Evolutionary conservation across 306 rosid genomes (phyloP).

Genomic region (Cucumis hystrix): DNA sequence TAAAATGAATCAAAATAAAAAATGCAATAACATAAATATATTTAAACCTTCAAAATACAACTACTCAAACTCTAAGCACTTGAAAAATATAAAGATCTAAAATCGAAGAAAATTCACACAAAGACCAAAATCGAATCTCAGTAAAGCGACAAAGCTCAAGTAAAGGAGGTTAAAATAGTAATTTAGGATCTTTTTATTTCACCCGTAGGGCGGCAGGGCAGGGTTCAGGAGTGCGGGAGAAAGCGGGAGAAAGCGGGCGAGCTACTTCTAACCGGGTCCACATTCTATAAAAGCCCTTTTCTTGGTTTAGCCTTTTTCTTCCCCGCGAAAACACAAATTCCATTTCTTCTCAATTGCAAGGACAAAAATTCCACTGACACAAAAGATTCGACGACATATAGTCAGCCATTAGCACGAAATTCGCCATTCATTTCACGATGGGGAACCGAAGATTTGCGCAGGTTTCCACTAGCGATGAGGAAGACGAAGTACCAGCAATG

Average conservation of each 20-base stretch:
- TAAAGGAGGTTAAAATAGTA: background rate
- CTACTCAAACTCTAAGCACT: too few species aligned
- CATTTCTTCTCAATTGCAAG: background rate
- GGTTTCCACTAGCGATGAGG: slow-evolving; percentile 69
- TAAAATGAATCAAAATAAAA: too few species aligned
- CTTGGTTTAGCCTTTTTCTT: background rate
- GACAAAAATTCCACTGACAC: background rate
- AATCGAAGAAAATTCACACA: too few species aligned
- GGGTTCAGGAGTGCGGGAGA: background rate
- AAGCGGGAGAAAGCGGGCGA: background rate
- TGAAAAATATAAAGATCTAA: too few species aligned
- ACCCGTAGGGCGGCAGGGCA: background rate
- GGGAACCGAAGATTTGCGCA: slow-evolving; percentile 62
- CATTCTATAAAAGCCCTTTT: background rate
- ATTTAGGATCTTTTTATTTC: background rate
- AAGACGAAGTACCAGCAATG: slow-evolving; percentile 30
- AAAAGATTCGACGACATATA: background rate
- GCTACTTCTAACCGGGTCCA: background rate
- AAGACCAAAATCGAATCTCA: too few species aligned
- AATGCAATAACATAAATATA: too few species aligned
- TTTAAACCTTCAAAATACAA: too few species aligned
- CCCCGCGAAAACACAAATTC: slow-evolving; percentile 3
- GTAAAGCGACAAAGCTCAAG: background rate
- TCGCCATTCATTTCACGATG: slow-evolving; percentile 17
- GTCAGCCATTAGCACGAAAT: background rate